These are phyloP conservation scores for Bipolaris gigantea DNA, from an alignment of 2,329 filamentous ascomycete species.

Conservation along the genomic window DNA sequence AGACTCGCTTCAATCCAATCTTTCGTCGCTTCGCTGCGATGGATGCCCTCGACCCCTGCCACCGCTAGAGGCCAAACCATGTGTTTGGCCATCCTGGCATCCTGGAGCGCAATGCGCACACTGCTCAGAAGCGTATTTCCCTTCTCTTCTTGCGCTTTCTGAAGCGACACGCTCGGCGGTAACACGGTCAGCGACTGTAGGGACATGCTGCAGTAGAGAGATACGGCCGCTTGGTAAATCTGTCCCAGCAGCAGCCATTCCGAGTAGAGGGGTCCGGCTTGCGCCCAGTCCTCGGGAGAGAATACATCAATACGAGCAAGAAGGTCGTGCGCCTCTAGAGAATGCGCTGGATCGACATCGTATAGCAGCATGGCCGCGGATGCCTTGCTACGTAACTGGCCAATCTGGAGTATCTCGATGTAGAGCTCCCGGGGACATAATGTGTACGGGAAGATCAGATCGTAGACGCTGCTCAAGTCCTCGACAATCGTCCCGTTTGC, in stretches of 20 bases:
- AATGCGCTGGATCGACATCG: conserved; percentile 13
- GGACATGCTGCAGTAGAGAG: conserved; percentile 35
- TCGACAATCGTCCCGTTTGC: conserved; percentile 14
- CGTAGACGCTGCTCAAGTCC: conserved; percentile 26
- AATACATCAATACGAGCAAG: conserved; percentile 29
- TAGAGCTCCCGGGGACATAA: conserved; percentile 33
- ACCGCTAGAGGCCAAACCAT: conserved; percentile 32
- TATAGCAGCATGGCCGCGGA: conserved; percentile 6
- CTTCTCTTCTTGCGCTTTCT: conserved; percentile 18
- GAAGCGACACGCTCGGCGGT: conserved; percentile 20
- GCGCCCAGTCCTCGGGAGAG: conserved; percentile 31
- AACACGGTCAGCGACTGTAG: conserved; percentile 27
- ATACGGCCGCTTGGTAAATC: conserved; percentile 29
- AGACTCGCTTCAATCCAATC: conserved; percentile 27
- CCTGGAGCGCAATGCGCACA: conserved; percentile 12
- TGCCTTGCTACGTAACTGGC: conserved; percentile 24
- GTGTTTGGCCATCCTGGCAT: conserved; percentile 16
- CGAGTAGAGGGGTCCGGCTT: conserved; percentile 20
- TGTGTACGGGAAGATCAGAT: conserved; percentile 32
- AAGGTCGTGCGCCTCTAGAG: conserved; percentile 24
- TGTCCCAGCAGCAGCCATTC: conserved; percentile 32
- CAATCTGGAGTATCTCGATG: conserved; percentile 28
- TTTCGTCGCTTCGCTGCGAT: conserved; percentile 18
- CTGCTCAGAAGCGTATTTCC: conserved; percentile 15
- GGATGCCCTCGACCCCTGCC: conserved; percentile 31